These are phyloP conservation scores for Penicillium paxilli DNA, from an alignment of 495 filamentous ascomycete species.

Conservation along the genomic window DNA sequence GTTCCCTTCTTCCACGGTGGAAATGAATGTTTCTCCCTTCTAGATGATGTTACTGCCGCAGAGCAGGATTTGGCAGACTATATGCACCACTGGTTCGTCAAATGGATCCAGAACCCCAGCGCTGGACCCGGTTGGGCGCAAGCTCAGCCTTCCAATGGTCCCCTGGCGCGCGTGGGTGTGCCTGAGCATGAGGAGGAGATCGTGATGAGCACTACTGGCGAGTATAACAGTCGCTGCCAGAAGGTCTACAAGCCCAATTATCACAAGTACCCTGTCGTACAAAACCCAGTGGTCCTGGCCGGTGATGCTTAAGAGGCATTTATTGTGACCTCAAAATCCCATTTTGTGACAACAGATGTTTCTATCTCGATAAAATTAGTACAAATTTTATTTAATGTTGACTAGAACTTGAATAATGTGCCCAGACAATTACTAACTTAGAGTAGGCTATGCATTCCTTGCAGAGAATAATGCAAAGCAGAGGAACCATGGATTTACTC, in stretches of 20 bases:
- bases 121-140: conserved; percentile 24
- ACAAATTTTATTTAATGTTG: no score
- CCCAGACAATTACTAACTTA: no score
- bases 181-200: conserved; percentile 20
- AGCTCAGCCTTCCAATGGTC: conserved; percentile 20
- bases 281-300: conserved; percentile 17
- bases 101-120: conserved; percentile 24
- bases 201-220: conserved; percentile 17
- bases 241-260: conserved; percentile 18
- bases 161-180: conserved; percentile 22
- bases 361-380: no score
- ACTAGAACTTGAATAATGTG: no score
- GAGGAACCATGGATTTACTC: no score
- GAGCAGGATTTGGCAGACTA: conserved; percentile 25
- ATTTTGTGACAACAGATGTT: no score
- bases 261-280: conserved; percentile 22
- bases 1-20: conserved; percentile 32
- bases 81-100: conserved; percentile 27
- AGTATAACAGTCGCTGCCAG: conserved; percentile 25
- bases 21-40: conserved; percentile 24
- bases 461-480: no score
- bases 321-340: no score
- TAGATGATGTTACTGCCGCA: conserved; percentile 16
- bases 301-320: not conserved
- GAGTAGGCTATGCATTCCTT: no score